Base-by-base conservation (phyloP, 2,329 filamentous ascomycete species). In the Elsinoe ampelina region DNA sequence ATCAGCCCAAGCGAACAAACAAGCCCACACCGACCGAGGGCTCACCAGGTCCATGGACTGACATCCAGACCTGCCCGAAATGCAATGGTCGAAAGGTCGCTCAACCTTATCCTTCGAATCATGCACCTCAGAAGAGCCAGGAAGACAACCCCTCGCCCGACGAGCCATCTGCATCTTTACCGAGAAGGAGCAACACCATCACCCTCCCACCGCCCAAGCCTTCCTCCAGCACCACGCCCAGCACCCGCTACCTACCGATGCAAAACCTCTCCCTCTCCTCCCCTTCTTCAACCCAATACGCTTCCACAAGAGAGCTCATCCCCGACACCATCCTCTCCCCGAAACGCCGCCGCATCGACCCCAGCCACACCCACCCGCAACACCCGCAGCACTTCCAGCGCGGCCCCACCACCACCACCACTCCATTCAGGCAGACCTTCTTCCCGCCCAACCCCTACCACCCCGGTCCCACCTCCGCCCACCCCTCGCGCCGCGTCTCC, bases 1-100 rank as follows among this genome's bases (percentile, higher is more conserved):
- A 97, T 68, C 89, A 95, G 69, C 93, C 93, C 35, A 85, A 88
- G 54, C 73, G 75, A 12, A 64, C 69, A 17, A 42, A 38, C 39
- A 56, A 48, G 19, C 26, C 11, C 17, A 36, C 65, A 17, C 64
- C 64, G 7, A 47, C 68, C 62, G 26, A 59, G 61, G 55, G 60
- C 34, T 58, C 59, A 36, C 60, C 59, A n/a, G 58, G 63, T 35
- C 60, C 63, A 35, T 55, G 51, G 19, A 60, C 61, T 30, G 74
- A 77, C 57, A 75, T 73, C 58, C 70, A 72, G 54, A 72, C 80
- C 61, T 92, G 87, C 67, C 75, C 77, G 34, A 88, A 84, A 75
- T 91, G 87, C 63, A 83, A 85, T 59, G 86, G 87, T 11, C 77
- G 82, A 10, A 83, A 78, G 65, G 82, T 52, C 2, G 48, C 48